Percentiles rank a stretch among this genome's conserved stretches.
phyloP scores from a whole-genome alignment of 2,329 filamentous ascomycete genomes.

The Fusarium sp. region DNA sequence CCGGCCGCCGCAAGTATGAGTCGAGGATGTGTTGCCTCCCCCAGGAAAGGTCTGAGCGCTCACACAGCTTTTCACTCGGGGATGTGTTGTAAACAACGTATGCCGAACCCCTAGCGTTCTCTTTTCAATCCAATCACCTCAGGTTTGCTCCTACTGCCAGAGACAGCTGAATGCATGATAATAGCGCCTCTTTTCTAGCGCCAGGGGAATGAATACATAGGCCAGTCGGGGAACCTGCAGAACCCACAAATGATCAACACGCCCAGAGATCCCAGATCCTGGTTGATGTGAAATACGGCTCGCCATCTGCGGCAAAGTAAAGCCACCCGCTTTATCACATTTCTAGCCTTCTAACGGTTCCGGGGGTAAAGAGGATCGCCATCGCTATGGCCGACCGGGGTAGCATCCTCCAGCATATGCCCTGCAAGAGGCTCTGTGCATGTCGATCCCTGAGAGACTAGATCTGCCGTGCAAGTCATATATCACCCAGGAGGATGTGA shows the following conservation, averaged over 20 bases:
- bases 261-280: background rate
- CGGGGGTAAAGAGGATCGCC: background rate
- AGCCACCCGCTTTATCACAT: background rate
- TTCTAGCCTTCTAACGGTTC: background rate
- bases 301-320: background rate
- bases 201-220: background rate
- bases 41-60: background rate
- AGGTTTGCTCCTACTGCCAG: background rate
- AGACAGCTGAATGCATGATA: background rate
- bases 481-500: conserved; percentile 13
- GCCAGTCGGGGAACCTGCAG: background rate
- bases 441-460: conserved; percentile 9
- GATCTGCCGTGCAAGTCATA: conserved; percentile 14
- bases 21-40: background rate
- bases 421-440: conserved; percentile 5
- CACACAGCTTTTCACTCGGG: background rate
- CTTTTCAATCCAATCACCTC: background rate
- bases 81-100: background rate
- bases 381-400: background rate
- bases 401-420: background rate
- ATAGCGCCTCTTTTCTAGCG: background rate
- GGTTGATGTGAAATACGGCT: background rate
- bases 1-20: background rate
- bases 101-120: background rate
- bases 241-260: conserved; percentile 6